Evolutionary conservation across 2,329 filamentous ascomycete species (phyloP).

Genomic region (Trichoderma harzianum): DNA sequence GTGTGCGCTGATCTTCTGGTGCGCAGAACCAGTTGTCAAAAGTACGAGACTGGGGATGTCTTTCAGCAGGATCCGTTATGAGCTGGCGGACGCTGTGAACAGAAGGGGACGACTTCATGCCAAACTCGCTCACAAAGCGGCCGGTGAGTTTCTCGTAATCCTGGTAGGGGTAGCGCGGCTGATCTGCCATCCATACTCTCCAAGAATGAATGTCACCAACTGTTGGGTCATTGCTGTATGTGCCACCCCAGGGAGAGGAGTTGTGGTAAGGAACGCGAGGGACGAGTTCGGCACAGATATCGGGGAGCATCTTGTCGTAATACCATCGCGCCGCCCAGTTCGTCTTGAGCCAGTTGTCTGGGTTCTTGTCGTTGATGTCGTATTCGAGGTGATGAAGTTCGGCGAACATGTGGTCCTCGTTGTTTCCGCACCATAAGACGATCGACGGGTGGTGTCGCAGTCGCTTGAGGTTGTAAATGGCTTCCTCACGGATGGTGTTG

Average conservation of each 20-base stretch:
- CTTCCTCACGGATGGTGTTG: slow-evolving; percentile 56
- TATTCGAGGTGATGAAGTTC: slow-evolving; percentile 42
- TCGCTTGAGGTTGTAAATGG: slow-evolving; percentile 56
- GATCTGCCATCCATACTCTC: slow-evolving; percentile 14
- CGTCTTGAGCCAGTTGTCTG: slow-evolving; percentile 73
- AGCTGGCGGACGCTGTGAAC: slow-evolving; percentile 3
- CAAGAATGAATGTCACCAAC: slow-evolving; percentile 11
- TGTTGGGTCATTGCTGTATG: slow-evolving; percentile 1
- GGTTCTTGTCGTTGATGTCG: slow-evolving; percentile 72
- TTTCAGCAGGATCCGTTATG: slow-evolving; percentile 1
- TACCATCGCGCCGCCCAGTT: slow-evolving; percentile 73
- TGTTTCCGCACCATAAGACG: slow-evolving; percentile 76
- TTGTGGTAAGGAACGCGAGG: slow-evolving; percentile 57
- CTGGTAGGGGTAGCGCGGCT: slow-evolving; percentile 6
- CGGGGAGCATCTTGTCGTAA: slow-evolving; percentile 71
- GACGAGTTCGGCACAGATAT: slow-evolving; percentile 57
- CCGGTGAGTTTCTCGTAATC: slow-evolving; percentile 15
- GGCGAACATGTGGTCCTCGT: slow-evolving; percentile 51
- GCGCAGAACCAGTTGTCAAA: slow-evolving; percentile 14
- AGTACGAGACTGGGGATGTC: slow-evolving; percentile 9
- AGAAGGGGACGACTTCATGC: slow-evolving; percentile 3
- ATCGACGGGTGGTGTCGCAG: slow-evolving; percentile 61
- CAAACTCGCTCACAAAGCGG: slow-evolving; percentile 16
- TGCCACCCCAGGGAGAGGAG: not conserved
- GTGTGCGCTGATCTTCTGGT: slow-evolving; percentile 9